Evolutionary conservation across 2,329 filamentous ascomycete genomes (phyloP), one percentile per base, ranked within the genome.

Genomic region (Diaporthe sp.): DNA sequence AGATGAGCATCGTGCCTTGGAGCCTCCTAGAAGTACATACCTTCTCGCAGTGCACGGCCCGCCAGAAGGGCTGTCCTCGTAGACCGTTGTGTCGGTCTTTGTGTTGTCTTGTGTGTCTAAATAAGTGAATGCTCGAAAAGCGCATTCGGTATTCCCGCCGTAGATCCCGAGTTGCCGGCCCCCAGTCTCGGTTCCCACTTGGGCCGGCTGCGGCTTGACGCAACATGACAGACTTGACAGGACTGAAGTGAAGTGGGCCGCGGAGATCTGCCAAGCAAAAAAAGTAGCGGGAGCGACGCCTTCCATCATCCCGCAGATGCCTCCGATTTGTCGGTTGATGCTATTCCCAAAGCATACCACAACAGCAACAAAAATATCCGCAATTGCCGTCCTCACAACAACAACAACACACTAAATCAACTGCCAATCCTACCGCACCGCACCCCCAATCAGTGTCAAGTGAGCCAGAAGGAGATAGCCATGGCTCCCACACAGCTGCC

Each of bases 401-500:
- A n/a, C n/a, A n/a, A n/a, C n/a, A n/a, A n/a, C n/a, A n/a, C 30
- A 50, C 12, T 30, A 3, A 15, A 55, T 35, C 28, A 8, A 12
- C 38, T 22, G n/a, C 13, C 54, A 12, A 50, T 5, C 25, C 33
- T n/a, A 33, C 30, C 9, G 42, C 28, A 40, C 61, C 22, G 25
- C 57, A 25, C 35, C 30, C 2, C 4, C 13, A 7, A 10, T 28
- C 5, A 6, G 57, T 60, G 19, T 25, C 28, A 28, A 28, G 19
- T 47, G 8, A 33, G n/a, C 22, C 45, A 38, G 45, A 67, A 22
- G 17, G 22, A 19, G 45, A 35, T 15, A 9, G 70, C 28, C 17
- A 76, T 76, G 75, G 30, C 75, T 40, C 75, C 75, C 22, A 76
- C 75, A 2, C 73, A 76, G 35, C 71, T 76, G 55, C 75, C 75